phyloP scores from a whole-genome alignment of 257 asterid species.

The Penstemon davidsonii region DNA sequence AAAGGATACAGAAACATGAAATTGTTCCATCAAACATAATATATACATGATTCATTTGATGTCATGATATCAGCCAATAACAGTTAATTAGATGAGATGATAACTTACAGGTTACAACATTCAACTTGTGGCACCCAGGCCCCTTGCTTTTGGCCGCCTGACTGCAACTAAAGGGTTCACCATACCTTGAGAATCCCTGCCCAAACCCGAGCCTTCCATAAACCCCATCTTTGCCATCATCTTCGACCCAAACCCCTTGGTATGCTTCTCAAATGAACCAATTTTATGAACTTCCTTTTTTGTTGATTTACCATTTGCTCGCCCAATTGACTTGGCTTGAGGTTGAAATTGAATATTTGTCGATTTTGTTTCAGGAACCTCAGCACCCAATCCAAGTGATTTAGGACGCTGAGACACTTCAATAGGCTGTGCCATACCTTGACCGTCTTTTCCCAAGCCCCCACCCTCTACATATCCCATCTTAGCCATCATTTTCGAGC shows the following conservation, averaged over 20 bases:
- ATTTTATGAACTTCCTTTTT: constrained; percentile 39
- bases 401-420: constrained; percentile 84
- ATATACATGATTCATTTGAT: too few species aligned
- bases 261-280: constrained; percentile 85
- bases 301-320: constrained; percentile 23
- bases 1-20: too few species aligned
- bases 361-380: constrained; percentile 48
- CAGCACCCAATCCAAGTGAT: constrained; percentile 92
- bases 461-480: constrained; percentile 87
- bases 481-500: constrained; percentile 96
- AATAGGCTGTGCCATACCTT: constrained; percentile 74
- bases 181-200: constrained; percentile 83
- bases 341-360: constrained; percentile 25
- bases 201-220: constrained; percentile 80
- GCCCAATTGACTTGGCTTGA: constrained; percentile 27
- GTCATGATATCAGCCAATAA: too few species aligned
- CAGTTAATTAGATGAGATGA: neutral
- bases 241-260: constrained; percentile 90
- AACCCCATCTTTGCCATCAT: constrained; percentile 96
- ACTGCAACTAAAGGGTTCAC: constrained; percentile 70
- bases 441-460: constrained; percentile 88
- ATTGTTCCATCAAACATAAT: too few species aligned
- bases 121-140: constrained; percentile 66
- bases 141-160: constrained; percentile 72
- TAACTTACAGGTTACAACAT: neutral